Evolutionary conservation across 2,329 filamentous ascomycete genomes (phyloP), one percentile per base, ranked within the genome.

Genomic region (Fusarium luffae): DNA sequence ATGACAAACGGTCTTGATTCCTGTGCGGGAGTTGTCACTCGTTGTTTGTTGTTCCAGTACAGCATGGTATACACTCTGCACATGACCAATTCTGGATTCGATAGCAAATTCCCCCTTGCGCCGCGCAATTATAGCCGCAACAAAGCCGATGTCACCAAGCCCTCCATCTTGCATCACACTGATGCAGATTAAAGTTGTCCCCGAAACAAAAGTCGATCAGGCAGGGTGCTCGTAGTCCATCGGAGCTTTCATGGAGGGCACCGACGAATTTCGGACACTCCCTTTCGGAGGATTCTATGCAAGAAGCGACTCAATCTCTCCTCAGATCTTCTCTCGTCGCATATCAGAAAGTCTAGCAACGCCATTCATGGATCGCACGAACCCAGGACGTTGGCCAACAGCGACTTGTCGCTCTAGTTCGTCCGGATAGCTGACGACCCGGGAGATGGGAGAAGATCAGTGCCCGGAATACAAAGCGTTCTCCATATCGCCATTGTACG

Each of bases 221-320:
- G 40, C 32, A 50, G 47, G 47, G 47, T 37, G 34, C 41, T 44
- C 19, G 42, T 21, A 54, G 25, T 47, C 27, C 19, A 37, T 52
- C 41, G 43, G 61, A 40, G 32, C 56, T 42, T 48, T 42, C 46
- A 25, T 40, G 42, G 46, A 63, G 51, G 62, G 21, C 48, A 59
- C 70, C 72, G 70, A 73, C 34, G 37, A 34, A 57, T 73, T 70
- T 74, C 72, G 68, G 72, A 40, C 71, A 70, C 71, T 74, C 69
- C 58, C 61, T 69, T 59, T 32, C 44, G 52, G 48, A 51, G 46
- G 46, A 43, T 41, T 25, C 44, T 21, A 49, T 43, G 28, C 46
- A 37, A 34, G 50, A 37, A n/a, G 34, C 44, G 54, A 61, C 46
- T 58, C 28, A 32, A 16, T 28, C 51, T 41, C 46, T 55, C 47